Conservation (phyloP, 2,329 filamentous ascomycete genomes). For the Pseudopyricularia cyperi region DNA sequence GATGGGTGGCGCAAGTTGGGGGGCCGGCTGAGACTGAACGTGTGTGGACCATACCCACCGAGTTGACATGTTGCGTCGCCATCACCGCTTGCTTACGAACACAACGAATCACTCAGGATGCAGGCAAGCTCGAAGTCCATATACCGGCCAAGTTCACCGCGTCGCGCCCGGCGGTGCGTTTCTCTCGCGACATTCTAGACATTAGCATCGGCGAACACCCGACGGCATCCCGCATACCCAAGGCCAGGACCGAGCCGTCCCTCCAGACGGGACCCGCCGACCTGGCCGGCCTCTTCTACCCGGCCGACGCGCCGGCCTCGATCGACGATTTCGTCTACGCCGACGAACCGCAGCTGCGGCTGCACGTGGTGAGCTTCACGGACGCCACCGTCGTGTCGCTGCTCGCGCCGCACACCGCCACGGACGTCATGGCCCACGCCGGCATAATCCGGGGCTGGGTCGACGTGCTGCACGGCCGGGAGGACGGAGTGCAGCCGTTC, state of each 20-base stretch:
- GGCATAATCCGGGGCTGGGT: constrained; percentile 31
- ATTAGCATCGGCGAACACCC: constrained; percentile 20
- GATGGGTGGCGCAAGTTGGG: constrained; percentile 33
- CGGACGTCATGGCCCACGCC: constrained; percentile 28
- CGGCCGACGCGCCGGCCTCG: neutral
- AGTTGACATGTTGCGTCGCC: too few species aligned
- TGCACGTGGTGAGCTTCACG: constrained; percentile 28
- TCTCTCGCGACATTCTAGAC: constrained; percentile 18
- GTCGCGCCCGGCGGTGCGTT: constrained; percentile 21
- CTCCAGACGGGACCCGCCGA: neutral
- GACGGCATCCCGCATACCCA: constrained; percentile 18
- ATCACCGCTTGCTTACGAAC: too few species aligned
- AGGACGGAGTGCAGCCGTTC: constrained; percentile 22
- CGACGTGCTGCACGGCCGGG: constrained; percentile 24
- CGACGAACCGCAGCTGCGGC: constrained; percentile 25
- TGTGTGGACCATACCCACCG: neutral
- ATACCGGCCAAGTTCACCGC: constrained; percentile 22
- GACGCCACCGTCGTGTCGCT: constrained; percentile 26
- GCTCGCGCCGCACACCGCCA: constrained; percentile 29
- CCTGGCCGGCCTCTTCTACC: constrained; percentile 5
- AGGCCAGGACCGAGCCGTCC: neutral
- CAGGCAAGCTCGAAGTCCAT: constrained; percentile 13
- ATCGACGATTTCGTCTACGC: constrained; percentile 21
- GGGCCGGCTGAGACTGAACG: constrained; percentile 25
- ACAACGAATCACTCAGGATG: neutral